Conservation (phyloP, 805 yeast genomes). For the Kurtzmaniella fragi region DNA sequence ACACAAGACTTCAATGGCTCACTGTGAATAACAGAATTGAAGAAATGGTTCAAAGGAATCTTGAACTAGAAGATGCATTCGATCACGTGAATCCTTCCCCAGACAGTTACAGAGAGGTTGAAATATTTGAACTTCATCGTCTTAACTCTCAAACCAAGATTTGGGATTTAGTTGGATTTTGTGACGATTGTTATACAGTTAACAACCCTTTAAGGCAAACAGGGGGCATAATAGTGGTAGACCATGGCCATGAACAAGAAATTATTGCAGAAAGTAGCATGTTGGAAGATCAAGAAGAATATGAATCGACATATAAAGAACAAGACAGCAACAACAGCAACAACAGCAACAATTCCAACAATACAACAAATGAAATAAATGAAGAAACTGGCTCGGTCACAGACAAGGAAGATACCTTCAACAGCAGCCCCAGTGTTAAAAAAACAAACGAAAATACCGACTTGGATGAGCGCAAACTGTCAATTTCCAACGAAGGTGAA, state of each 20-base stretch:
- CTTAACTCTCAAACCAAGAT: constrained; percentile 43
- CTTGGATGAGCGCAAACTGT: neutral
- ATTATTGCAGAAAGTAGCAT: too few species aligned
- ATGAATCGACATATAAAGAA: neutral
- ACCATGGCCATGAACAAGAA: constrained; percentile 1
- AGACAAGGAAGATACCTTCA: neutral
- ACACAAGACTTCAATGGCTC: constrained; percentile 50
- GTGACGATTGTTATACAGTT: constrained; percentile 48
- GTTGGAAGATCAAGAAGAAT: neutral
- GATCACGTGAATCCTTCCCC: constrained; percentile 28
- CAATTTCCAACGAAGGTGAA: constrained; percentile 1
- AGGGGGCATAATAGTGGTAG: constrained; percentile 19
- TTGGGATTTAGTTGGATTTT: constrained; percentile 63
- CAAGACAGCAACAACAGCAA: constrained; percentile 7
- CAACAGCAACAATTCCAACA: constrained; percentile 4
- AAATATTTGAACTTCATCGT: constrained; percentile 64
- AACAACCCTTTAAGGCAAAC: constrained; percentile 28
- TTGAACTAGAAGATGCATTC: constrained; percentile 1
- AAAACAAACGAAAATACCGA: constrained; percentile 6
- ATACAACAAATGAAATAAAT: constrained; percentile 10
- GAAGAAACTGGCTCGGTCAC: constrained; percentile 9
- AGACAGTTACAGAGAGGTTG: constrained; percentile 44
- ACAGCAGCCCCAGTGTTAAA: constrained; percentile 1
- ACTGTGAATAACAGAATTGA: constrained; percentile 49
- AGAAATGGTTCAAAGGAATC: constrained; percentile 15